Conservation (phyloP, 2,329 filamentous ascomycete genomes). For the Claviceps africana region DNA sequence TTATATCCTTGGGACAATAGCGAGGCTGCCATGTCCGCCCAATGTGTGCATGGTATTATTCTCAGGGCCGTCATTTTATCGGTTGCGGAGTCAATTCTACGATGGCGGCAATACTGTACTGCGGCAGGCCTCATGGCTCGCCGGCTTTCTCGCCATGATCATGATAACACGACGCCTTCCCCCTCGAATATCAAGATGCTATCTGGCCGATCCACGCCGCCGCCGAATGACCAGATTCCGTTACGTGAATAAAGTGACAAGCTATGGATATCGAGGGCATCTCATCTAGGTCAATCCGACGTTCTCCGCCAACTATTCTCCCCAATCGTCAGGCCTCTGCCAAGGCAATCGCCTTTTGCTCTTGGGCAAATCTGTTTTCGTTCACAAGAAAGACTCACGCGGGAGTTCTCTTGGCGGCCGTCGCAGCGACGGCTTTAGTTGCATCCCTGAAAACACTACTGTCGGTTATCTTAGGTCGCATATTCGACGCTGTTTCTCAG, state of each 20-base stretch:
- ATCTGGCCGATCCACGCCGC: not conserved
- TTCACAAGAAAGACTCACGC: constrained; percentile 55
- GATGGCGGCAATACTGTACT: not conserved
- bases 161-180: not conserved
- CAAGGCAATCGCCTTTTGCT: constrained; percentile 1
- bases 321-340: not conserved
- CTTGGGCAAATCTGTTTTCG: constrained; percentile 45
- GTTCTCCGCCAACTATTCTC: not conserved
- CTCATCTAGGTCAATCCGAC: not conserved
- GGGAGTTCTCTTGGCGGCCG: constrained; percentile 36
- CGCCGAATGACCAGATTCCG: not conserved
- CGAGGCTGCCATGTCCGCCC: not conserved
- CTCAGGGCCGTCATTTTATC: not conserved
- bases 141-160: not conserved
- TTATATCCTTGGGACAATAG: not conserved
- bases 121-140: too few species aligned
- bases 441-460: constrained; percentile 51
- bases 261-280: not conserved
- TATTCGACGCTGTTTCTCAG: constrained; percentile 58
- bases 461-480: constrained; percentile 56
- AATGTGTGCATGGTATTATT: constrained; percentile 1
- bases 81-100: not conserved
- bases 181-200: not conserved
- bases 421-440: constrained; percentile 41
- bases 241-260: not conserved